phyloP scores from a whole-genome alignment of 2,329 filamentous ascomycete species.

The Paraphoma sp. region DNA sequence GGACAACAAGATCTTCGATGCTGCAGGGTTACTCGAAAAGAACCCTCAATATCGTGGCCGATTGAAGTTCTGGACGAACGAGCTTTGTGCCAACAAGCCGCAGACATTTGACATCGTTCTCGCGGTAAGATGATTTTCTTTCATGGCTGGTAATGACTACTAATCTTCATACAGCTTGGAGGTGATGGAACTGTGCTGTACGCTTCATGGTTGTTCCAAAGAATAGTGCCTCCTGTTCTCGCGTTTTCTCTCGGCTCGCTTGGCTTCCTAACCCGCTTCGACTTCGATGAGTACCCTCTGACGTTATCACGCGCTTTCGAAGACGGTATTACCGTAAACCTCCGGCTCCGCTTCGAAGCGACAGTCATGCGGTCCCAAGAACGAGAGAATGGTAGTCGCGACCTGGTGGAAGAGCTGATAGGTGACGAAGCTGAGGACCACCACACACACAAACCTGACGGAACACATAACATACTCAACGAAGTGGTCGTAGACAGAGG shows the following conservation, averaged over 20 bases:
- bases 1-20: slow-evolving; percentile 75
- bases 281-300: slow-evolving; percentile 76
- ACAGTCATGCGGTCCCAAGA: slow-evolving; percentile 84
- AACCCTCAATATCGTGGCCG: slow-evolving; percentile 62
- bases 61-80: slow-evolving; percentile 82
- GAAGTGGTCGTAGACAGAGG: slow-evolving; percentile 96
- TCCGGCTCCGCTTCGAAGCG: slow-evolving; percentile 88
- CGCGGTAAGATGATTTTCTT: slow-evolving; percentile 59
- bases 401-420: slow-evolving; percentile 84
- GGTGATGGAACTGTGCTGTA: slow-evolving; percentile 98
- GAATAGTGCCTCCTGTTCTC: slow-evolving; percentile 89
- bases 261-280: slow-evolving; percentile 95
- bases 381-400: slow-evolving; percentile 42
- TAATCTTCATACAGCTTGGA: slow-evolving; percentile 61
- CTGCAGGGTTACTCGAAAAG: slow-evolving; percentile 70
- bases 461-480: slow-evolving; percentile 89
- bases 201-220: slow-evolving; percentile 95
- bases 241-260: slow-evolving; percentile 91
- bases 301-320: slow-evolving; percentile 76
- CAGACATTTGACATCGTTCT: slow-evolving; percentile 94
- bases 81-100: slow-evolving; percentile 77
- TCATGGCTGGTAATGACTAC: slow-evolving; percentile 1
- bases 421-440: slow-evolving; percentile 85
- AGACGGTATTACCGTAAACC: slow-evolving; percentile 85
- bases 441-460: slow-evolving; percentile 83